Evolutionary conservation across 768 basidiomycete genomes (phyloP).

Genomic region (Mycena indigotica): DNA sequence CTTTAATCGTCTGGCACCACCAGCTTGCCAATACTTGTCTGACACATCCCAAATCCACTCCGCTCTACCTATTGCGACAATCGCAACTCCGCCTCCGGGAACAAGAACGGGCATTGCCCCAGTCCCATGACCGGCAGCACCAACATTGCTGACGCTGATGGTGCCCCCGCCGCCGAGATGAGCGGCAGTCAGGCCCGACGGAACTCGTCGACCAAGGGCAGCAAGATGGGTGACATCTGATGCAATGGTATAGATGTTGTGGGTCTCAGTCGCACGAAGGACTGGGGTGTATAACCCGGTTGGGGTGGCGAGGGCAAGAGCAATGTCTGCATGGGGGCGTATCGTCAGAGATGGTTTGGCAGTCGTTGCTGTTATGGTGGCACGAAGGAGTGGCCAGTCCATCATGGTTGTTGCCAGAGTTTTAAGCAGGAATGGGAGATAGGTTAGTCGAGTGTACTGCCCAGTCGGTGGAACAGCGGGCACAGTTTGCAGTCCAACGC

Average conservation of each 20-base stretch:
- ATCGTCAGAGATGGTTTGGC: slow-evolving; percentile 70
- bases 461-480: slow-evolving; percentile 51
- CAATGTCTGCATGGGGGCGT: slow-evolving; percentile 75
- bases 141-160: slow-evolving; percentile 80
- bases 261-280: slow-evolving; percentile 53
- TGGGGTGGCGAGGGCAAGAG: slow-evolving; percentile 75
- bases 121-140: slow-evolving; percentile 74
- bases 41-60: slow-evolving; percentile 16
- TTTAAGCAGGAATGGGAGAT: slow-evolving; percentile 83
- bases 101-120: slow-evolving; percentile 74
- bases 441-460: slow-evolving; percentile 70
- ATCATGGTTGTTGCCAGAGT: slow-evolving; percentile 77
- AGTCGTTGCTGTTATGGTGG: slow-evolving; percentile 61
- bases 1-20: slow-evolving; percentile 12
- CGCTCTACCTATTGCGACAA: slow-evolving; percentile 22
- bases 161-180: slow-evolving; percentile 84
- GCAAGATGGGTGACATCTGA: slow-evolving; percentile 62
- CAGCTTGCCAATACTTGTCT: slow-evolving; percentile 18
- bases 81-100: slow-evolving; percentile 64
- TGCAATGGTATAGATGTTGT: slow-evolving; percentile 62
- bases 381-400: slow-evolving; percentile 83
- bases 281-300: slow-evolving; percentile 86
- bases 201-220: slow-evolving; percentile 66
- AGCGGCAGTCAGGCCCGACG: slow-evolving; percentile 59
- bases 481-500: slow-evolving; percentile 36